Evolutionary conservation across 2,329 filamentous ascomycete species (phyloP).

Genomic region (Penicillium sp.): DNA sequence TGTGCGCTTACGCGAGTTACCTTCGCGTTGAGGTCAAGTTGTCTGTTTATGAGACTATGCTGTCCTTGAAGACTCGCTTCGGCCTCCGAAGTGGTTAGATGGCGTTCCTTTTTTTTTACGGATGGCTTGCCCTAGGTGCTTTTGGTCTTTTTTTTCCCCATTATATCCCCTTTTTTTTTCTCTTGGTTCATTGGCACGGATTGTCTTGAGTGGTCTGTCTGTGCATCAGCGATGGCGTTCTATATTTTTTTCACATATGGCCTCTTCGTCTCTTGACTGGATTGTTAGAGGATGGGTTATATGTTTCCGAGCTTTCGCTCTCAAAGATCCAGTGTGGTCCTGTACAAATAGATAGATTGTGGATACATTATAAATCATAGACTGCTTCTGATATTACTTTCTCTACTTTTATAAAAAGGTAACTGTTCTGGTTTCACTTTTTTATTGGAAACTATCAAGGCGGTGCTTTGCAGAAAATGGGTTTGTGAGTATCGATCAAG

Average conservation of each 20-base stretch:
- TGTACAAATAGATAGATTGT: constrained; percentile 21
- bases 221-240: constrained; percentile 33
- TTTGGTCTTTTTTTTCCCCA: constrained; percentile 9
- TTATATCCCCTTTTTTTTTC: constrained; percentile 14
- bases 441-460: constrained; percentile 28
- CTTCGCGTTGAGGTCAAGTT: constrained; percentile 58
- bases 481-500: constrained; percentile 23
- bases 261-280: background rate
- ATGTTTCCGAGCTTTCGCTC: background rate
- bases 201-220: constrained; percentile 22
- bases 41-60: constrained; percentile 56
- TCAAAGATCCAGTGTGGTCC: background rate
- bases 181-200: constrained; percentile 17
- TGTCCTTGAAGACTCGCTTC: constrained; percentile 51
- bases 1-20: constrained; percentile 54
- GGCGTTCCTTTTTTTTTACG: background rate
- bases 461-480: constrained; percentile 17
- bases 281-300: background rate
- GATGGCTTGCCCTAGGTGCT: background rate
- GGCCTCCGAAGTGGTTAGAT: constrained; percentile 37
- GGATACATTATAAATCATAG: constrained; percentile 9
- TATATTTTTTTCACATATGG: constrained; percentile 6
- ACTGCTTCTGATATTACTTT: background rate
- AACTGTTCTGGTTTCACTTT: constrained; percentile 18
- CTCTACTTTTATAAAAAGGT: background rate